Evolutionary conservation across 2,329 filamentous ascomycete species (phyloP), one percentile per base, ranked within the genome.

Genomic region (Aspergillus costaricaensis): DNA sequence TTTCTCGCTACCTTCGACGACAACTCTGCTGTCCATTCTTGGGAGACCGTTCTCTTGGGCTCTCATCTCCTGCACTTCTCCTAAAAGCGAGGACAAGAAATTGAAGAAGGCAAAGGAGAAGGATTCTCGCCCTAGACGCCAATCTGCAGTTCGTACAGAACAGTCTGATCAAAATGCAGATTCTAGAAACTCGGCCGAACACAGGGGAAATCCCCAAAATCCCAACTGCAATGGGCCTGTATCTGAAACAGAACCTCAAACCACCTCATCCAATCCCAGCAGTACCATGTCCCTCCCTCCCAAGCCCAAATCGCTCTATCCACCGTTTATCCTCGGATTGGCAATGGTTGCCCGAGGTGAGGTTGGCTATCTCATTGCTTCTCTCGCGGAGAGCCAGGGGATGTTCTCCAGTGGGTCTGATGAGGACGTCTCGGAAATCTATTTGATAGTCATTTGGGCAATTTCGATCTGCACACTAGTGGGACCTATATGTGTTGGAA

Each of bases 291-390:
- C 61, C 7, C 52, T 64, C 1, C 70, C 76, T 5, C 68, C 76
- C 0, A 85, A 83, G 51, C 84, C 86, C 0, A 74, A 82, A 3
- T 91, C 88, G 0, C 76, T 91, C 1, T 88, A 91, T 62, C 89
- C 90, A 0, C 82, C 86, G 0, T 80, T 83, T 0, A 86, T 93
- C 2, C 76, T 93, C 0, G 87, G 87, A 0, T 79, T 83, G 17
- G 85, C 85, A 2, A 94, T 94, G 90, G 84, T 89, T 0, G 86
- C 90, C 0, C 82, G 90, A n/a, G 90, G 91, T 0, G 91, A 95
- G 71, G 91, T 94, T 36, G 90, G 90, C 0, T 92, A 92, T 62
- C 73, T 94, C 47, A 91, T 95, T 62, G 87, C 88, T 1, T 86
- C 88, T 0, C 73, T 92, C 0, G 88, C 88, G 0, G 82, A 91